These are phyloP conservation scores for Russula vinacea DNA, from an alignment of 768 basidiomycete genomes.

Conservation along the genomic window DNA sequence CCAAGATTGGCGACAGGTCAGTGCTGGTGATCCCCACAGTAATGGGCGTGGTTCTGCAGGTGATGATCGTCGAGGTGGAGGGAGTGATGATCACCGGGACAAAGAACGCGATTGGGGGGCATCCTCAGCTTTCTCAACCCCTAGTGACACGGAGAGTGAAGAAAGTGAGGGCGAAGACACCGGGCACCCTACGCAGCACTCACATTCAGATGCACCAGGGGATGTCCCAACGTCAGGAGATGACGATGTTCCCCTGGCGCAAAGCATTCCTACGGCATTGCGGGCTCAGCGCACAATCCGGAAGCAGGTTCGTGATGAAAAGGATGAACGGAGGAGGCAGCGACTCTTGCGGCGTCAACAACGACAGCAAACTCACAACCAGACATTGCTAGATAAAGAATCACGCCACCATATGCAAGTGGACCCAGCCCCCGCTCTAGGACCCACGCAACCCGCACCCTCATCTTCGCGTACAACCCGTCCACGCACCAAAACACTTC, in stretches of 20 bases:
- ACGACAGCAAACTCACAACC: slow-evolving; percentile 21
- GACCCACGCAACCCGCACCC: not conserved
- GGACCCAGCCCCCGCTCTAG: not conserved
- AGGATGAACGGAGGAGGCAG: slow-evolving; percentile 49
- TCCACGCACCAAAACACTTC: slow-evolving; percentile 27
- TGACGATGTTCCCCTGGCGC: slow-evolving; percentile 83
- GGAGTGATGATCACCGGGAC: slow-evolving; percentile 43
- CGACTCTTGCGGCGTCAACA: slow-evolving; percentile 31
- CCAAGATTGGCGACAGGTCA: slow-evolving; percentile 30
- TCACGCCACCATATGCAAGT: not conserved
- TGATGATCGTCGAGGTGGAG: slow-evolving; percentile 30
- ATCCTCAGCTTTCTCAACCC: slow-evolving; percentile 35
- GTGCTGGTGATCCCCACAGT: slow-evolving; percentile 35
- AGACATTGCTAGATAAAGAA: not conserved
- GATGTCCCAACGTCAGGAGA: slow-evolving; percentile 33
- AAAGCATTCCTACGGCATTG: slow-evolving; percentile 77
- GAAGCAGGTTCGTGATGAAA: slow-evolving; percentile 64
- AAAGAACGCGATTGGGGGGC: slow-evolving; percentile 36
- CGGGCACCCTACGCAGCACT: slow-evolving; percentile 5
- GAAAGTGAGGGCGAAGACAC: slow-evolving; percentile 44
- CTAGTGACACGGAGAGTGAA: slow-evolving; percentile 38
- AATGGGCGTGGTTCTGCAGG: slow-evolving; percentile 26
- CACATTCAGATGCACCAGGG: slow-evolving; percentile 19
- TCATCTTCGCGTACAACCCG: slow-evolving; percentile 12
- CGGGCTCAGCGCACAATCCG: slow-evolving; percentile 80